phyloP scores from a whole-genome alignment of 805 yeast genomes.

The Wickerhamomyces alni region DNA sequence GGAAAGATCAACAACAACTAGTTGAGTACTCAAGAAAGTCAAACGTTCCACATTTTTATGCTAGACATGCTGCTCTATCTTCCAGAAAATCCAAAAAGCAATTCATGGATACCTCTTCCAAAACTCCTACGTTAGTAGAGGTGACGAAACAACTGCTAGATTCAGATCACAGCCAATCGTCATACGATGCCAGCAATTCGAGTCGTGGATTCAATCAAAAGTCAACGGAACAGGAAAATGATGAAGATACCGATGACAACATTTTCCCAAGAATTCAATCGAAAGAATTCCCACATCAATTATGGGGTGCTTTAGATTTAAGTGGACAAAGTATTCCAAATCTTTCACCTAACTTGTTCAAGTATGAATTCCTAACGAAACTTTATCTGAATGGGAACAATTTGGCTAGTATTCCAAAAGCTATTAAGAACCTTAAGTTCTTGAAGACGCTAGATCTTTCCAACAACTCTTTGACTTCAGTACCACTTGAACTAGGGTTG shows the following conservation, averaged over 20 bases:
- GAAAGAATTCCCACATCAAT: conserved; percentile 52
- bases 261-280: conserved; percentile 61
- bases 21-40: conserved; percentile 66
- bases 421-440: conserved; percentile 61
- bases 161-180: conserved; percentile 22
- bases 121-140: conserved; percentile 30
- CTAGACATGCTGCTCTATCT: conserved; percentile 72
- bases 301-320: conserved; percentile 92
- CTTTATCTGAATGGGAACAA: conserved; percentile 84
- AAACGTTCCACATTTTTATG: conserved; percentile 72
- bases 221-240: conserved; percentile 3
- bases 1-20: conserved; percentile 79
- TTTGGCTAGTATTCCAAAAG: conserved; percentile 58
- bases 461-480: conserved; percentile 57
- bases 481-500: conserved; percentile 85
- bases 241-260: conserved; percentile 42
- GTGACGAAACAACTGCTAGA: conserved; percentile 31
- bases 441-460: conserved; percentile 83
- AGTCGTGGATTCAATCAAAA: background rate
- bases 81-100: conserved; percentile 36
- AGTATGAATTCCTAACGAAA: conserved; percentile 79
- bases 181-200: conserved; percentile 1
- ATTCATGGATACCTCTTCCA: conserved; percentile 16
- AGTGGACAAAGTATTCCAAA: conserved; percentile 81
- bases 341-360: conserved; percentile 68